phyloP scores from a whole-genome alignment of 805 yeast genomes.

The Cyberlindnera amylophila region DNA sequence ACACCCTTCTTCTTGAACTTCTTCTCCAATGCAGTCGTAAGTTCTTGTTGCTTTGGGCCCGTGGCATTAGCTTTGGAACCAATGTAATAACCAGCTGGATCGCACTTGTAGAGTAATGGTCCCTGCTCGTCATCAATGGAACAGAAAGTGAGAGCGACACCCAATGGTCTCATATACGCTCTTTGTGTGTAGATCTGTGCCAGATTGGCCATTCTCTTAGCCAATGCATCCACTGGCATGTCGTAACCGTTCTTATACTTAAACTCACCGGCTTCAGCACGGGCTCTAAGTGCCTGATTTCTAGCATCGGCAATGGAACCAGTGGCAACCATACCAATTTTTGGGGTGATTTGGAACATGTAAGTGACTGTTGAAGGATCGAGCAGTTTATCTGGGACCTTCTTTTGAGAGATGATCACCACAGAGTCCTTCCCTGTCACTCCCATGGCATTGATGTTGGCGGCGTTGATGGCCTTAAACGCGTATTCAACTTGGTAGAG shows the following conservation, averaged over 20 bases:
- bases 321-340: conserved; percentile 86
- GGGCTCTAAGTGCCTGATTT: conserved; percentile 83
- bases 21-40: conserved; percentile 84
- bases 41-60: conserved; percentile 97
- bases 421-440: conserved; percentile 83
- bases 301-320: conserved; percentile 97
- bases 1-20: conserved; percentile 72
- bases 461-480: conserved; percentile 90
- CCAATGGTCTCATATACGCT: conserved; percentile 97
- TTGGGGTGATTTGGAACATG: conserved; percentile 74
- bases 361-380: conserved; percentile 86
- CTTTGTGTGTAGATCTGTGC: conserved; percentile 96
- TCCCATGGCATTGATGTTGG: conserved; percentile 87
- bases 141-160: conserved; percentile 86
- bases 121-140: conserved; percentile 88
- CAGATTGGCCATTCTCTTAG: conserved; percentile 93
- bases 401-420: conserved; percentile 89
- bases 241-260: conserved; percentile 93
- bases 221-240: conserved; percentile 90
- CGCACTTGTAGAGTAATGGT: conserved; percentile 86
- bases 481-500: conserved; percentile 97
- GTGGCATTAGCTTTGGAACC: conserved; percentile 91
- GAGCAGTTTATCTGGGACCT: conserved; percentile 90
- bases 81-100: conserved; percentile 94
- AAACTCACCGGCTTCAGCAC: conserved; percentile 95